Evolutionary conservation across 495 filamentous ascomycete species (phyloP).

Genomic region (Glarea lozoyensis): DNA sequence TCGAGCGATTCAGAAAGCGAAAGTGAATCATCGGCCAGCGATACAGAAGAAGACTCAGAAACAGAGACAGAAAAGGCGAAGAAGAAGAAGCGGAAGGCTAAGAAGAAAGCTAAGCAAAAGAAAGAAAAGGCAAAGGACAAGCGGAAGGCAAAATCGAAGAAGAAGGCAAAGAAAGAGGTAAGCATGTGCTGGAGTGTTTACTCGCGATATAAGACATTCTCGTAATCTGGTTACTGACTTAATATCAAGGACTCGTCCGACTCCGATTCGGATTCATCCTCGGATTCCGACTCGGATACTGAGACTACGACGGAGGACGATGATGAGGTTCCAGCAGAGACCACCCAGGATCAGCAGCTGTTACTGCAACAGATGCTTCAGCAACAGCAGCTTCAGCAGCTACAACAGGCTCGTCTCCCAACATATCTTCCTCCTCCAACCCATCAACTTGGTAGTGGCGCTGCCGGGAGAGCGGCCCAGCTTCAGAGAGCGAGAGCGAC

Average conservation of each 20-base stretch:
- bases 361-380: slow-evolving; percentile 14
- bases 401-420: too few species aligned
- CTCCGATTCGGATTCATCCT: slow-evolving; percentile 23
- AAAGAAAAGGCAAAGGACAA: slow-evolving; percentile 23
- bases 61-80: slow-evolving; percentile 33
- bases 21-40: slow-evolving; percentile 15
- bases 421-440: too few species aligned
- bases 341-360: slow-evolving; percentile 10
- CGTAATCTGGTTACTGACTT: slow-evolving; percentile 7
- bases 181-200: not conserved
- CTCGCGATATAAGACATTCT: not conserved
- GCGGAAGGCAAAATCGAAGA: slow-evolving; percentile 20
- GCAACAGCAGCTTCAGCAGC: slow-evolving; percentile 19
- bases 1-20: slow-evolving; percentile 17
- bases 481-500: slow-evolving; percentile 6
- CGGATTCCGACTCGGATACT: slow-evolving; percentile 29
- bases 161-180: slow-evolving; percentile 17
- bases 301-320: slow-evolving; percentile 23
- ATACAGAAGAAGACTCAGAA: slow-evolving; percentile 21
- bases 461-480: slow-evolving; percentile 10
- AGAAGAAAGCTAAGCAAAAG: slow-evolving; percentile 26
- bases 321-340: slow-evolving; percentile 5
- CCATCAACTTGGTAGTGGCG: too few species aligned
- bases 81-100: slow-evolving; percentile 33
- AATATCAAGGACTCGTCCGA: slow-evolving; percentile 15